Evolutionary conservation across 192 early-diverging fungal genomes (phyloP).

Genomic region (Jimgerdemannia lactiflua): DNA sequence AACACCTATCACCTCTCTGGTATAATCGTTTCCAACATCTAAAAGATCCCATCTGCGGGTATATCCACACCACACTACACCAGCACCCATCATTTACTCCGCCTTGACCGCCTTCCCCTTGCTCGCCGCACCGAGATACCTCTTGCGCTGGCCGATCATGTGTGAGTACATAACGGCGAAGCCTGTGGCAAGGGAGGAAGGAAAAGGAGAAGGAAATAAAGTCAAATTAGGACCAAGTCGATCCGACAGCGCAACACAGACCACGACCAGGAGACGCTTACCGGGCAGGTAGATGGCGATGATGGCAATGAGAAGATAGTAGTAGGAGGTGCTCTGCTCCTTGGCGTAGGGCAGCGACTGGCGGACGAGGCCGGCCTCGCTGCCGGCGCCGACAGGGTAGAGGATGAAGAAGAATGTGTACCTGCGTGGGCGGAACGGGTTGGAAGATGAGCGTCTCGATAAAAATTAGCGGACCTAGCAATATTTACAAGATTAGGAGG

Average conservation of each 20-base stretch:
- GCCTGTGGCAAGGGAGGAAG: slow-evolving; percentile 37
- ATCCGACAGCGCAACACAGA: not conserved
- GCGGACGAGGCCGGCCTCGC: slow-evolving; percentile 78
- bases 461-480: not conserved
- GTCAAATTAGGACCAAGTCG: not conserved
- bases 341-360: slow-evolving; percentile 63
- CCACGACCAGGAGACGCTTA: slow-evolving; percentile 24
- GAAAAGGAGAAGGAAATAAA: slow-evolving; percentile 4
- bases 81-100: not conserved
- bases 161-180: slow-evolving; percentile 87
- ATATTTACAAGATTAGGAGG: too few species aligned
- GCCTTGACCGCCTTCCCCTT: slow-evolving; percentile 23
- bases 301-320: slow-evolving; percentile 62
- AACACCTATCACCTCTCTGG: too few species aligned
- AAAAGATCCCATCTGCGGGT: too few species aligned
- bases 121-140: slow-evolving; percentile 53
- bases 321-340: slow-evolving; percentile 35
- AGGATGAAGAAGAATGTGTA: slow-evolving; percentile 95
- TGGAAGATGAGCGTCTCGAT: too few species aligned
- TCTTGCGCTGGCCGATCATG: slow-evolving; percentile 88
- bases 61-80: too few species aligned
- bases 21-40: too few species aligned
- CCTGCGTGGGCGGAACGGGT: slow-evolving; percentile 42
- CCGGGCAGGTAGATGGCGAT: slow-evolving; percentile 70
- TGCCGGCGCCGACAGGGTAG: slow-evolving; percentile 87